These are phyloP conservation scores for Pythium utonaiense DNA, from an alignment of 352 stramenopile species.

Conservation along the genomic window DNA sequence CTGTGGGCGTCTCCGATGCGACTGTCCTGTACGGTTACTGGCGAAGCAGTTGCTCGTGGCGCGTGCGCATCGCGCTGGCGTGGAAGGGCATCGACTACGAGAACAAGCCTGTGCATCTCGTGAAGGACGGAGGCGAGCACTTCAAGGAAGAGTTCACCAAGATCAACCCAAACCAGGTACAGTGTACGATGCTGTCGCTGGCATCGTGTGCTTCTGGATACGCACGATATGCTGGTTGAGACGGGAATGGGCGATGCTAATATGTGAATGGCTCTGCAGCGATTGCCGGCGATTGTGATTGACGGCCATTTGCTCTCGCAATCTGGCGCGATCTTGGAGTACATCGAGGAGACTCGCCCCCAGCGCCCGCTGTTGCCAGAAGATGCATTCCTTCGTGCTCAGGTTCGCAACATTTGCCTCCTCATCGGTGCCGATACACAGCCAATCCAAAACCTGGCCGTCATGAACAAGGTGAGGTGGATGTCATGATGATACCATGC, in stretches of 20 bases:
- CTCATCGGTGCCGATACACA: constrained; percentile 91
- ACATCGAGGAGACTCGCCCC: constrained; percentile 86
- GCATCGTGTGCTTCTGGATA: too few relatives aligned
- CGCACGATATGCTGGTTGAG: too few relatives aligned
- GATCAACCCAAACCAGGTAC: constrained; percentile 68
- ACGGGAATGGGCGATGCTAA: not conserved
- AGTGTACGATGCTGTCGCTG: not conserved
- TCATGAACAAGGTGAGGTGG: constrained; percentile 56
- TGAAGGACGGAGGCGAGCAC: constrained; percentile 55
- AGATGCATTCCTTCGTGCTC: constrained; percentile 60
- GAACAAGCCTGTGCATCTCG: constrained; percentile 73
- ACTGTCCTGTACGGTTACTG: constrained; percentile 83
- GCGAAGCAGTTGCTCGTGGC: constrained; percentile 88
- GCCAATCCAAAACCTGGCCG: constrained; percentile 87
- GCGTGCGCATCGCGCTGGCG: constrained; percentile 84
- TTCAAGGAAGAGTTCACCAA: constrained; percentile 45
- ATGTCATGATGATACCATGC: not conserved
- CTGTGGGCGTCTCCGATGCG: not conserved
- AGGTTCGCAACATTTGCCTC: constrained; percentile 84
- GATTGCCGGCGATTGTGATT: constrained; percentile 80
- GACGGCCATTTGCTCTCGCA: constrained; percentile 71
- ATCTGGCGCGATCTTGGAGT: constrained; percentile 91
- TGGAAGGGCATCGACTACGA: constrained; percentile 86
- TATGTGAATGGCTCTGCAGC: constrained; percentile 21
- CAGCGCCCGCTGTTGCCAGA: constrained; percentile 65